Evolutionary conservation across 768 basidiomycete genomes (phyloP), one percentile per base, ranked within the genome.

Genomic region (Boletus speciosus): DNA sequence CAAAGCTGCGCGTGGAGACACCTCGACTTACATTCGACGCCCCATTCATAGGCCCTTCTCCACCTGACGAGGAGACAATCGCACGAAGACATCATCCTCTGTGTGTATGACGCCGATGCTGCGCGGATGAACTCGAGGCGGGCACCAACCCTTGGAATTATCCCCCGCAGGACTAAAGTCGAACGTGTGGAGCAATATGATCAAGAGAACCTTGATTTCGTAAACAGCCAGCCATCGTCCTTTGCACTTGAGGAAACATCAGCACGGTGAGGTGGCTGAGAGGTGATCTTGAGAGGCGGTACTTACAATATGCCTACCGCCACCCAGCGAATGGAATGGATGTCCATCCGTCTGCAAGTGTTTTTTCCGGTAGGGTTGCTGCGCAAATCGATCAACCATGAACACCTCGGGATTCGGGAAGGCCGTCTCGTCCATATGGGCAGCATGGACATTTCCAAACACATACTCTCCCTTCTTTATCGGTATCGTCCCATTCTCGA

Each of bases 171-270:
- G 60, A 32, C n/a, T 44, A 21, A 66, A 44, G 23, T 66, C 48
- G 10, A 65, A 65, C 31, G 2, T 36, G n/a, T 39, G 38, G 4
- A 65, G 40, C 23, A 67, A 42, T 34, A 67, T 61, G 3, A 65
- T 47, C 32, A 53, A 10, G 10, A 55, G 36, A 9, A 51, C 43
- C 43, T 67, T 65, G 0, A 67, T 65, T 19, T 61, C 51, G 52
- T 67, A 66, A 7, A 66, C 10, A 0, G 64, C 57, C 7, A 67
- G 31, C 65, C 62, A 65, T 38, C 65, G 51, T 12, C 64, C 64
- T 16, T 66, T 66, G 57, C 62, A 66, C 64, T 66, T 66, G 9
- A 1, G 0, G 16, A 1, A 34, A 31, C 21, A 6, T 61, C 2
- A 55, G 40, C 21, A 42, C 0, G 5, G 10, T 1, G 6, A 19